phyloP scores from a whole-genome alignment of 225 moss, liverwort and hornwort species.

The Pleurozium schreberi region DNA sequence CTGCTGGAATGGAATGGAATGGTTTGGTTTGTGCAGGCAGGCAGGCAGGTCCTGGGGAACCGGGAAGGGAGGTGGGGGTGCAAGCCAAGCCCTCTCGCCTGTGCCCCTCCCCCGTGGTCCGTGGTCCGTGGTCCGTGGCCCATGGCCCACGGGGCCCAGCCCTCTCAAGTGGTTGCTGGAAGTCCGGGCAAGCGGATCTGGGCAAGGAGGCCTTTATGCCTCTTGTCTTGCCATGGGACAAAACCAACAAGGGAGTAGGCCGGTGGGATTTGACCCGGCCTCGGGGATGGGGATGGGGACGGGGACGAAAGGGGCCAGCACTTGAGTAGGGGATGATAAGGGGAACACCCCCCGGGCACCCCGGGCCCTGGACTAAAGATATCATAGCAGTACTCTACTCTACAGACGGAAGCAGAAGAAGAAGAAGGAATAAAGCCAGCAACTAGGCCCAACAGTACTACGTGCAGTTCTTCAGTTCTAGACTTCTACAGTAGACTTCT shows the following conservation, averaged over 20 bases:
- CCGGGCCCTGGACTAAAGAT: too few species aligned
- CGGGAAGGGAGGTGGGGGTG: background rate
- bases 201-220: background rate
- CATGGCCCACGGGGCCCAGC: background rate
- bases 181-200: background rate
- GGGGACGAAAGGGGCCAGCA: background rate
- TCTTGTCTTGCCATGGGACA: background rate
- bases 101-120: too few species aligned
- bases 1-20: background rate
- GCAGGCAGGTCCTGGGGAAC: background rate
- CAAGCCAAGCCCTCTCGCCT: too few species aligned
- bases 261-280: conserved; percentile 25
- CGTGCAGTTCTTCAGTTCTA: background rate
- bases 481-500: background rate
- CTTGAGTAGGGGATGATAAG: conserved; percentile 28
- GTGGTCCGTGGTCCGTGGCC: too few species aligned
- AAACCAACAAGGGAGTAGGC: conserved; percentile 1
- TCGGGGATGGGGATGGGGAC: background rate
- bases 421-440: background rate
- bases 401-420: too few species aligned
- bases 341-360: background rate
- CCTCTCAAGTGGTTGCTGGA: background rate
- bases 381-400: too few species aligned
- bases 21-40: too few species aligned
- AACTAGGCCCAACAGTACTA: background rate